Evolutionary conservation across 208 protist genomes (phyloP).

Genomic region (Acanthamoeba triangularis): DNA sequence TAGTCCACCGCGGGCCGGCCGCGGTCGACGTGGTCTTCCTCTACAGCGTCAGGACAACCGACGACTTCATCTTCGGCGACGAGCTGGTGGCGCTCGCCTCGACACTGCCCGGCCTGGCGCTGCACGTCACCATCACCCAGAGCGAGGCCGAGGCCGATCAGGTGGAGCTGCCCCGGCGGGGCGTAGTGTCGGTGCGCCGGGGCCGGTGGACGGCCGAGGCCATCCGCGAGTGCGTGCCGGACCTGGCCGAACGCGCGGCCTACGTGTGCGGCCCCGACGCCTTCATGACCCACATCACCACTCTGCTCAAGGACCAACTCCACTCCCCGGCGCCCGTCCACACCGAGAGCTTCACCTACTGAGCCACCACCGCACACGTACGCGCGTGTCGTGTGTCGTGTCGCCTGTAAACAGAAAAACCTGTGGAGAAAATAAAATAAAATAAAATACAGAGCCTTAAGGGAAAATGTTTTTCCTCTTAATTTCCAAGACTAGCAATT

Average conservation of each 20-base stretch:
- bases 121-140: constrained; percentile 34
- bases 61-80: constrained; percentile 40
- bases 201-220: constrained; percentile 13
- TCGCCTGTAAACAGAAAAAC: too few relatives aligned
- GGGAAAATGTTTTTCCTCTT: too few relatives aligned
- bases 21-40: background rate
- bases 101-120: background rate
- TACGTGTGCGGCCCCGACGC: constrained; percentile 71
- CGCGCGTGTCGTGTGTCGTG: too few relatives aligned
- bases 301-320: background rate
- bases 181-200: background rate
- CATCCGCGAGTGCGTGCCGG: constrained; percentile 32
- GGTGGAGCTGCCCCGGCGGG: background rate
- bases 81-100: background rate
- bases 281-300: constrained; percentile 36
- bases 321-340: background rate
- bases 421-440: too few relatives aligned
- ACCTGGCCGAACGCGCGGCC: background rate
- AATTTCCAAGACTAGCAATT: too few relatives aligned
- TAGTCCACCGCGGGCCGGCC: background rate
- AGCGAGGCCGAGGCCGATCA: background rate
- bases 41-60: background rate
- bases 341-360: constrained; percentile 45
- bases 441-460: too few relatives aligned
- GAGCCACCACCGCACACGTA: background rate